Percentiles rank a stretch among this genome's conserved stretches.
Evolutionary conservation across 495 filamentous ascomycete species (phyloP).

Genomic region (Diplogelasinospora grovesii): DNA sequence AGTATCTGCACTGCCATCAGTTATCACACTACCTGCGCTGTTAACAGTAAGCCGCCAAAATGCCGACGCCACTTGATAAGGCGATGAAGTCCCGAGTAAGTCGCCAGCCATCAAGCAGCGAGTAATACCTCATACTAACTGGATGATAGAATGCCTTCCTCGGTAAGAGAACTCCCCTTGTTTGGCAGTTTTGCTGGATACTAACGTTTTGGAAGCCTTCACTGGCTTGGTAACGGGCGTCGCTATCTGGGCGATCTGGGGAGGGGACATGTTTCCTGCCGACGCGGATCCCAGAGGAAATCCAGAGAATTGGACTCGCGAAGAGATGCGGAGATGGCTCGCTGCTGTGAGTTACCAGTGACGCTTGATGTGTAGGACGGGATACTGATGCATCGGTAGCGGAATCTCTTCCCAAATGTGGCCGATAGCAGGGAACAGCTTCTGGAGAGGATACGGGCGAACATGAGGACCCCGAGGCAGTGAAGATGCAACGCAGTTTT

Average conservation of each 20-base stretch:
- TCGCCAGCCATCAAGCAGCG: too few relatives aligned
- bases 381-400: slow-evolving; percentile 36
- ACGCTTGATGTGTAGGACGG: background rate
- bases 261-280: slow-evolving; percentile 68
- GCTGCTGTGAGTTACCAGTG: slow-evolving; percentile 52
- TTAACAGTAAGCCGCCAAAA: slow-evolving; percentile 21
- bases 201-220: slow-evolving; percentile 49
- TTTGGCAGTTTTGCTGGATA: background rate
- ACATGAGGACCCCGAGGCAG: slow-evolving; percentile 52
- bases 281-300: slow-evolving; percentile 72
- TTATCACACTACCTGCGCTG: too few relatives aligned
- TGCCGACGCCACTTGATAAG: slow-evolving; percentile 72
- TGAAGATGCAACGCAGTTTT: too few relatives aligned
- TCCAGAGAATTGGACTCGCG: slow-evolving; percentile 63
- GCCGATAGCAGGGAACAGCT: slow-evolving; percentile 68
- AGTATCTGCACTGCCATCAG: too few relatives aligned
- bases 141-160: slow-evolving; percentile 40
- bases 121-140: slow-evolving; percentile 16
- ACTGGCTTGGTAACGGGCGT: slow-evolving; percentile 77
- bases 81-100: slow-evolving; percentile 72
- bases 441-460: slow-evolving; percentile 71
- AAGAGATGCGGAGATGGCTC: slow-evolving; percentile 71
- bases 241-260: slow-evolving; percentile 77
- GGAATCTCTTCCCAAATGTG: slow-evolving; percentile 61
- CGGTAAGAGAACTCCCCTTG: slow-evolving; percentile 34